phyloP scores from a whole-genome alignment of 1,284 basidiomycete species.

The Ustilago loliicola region DNA sequence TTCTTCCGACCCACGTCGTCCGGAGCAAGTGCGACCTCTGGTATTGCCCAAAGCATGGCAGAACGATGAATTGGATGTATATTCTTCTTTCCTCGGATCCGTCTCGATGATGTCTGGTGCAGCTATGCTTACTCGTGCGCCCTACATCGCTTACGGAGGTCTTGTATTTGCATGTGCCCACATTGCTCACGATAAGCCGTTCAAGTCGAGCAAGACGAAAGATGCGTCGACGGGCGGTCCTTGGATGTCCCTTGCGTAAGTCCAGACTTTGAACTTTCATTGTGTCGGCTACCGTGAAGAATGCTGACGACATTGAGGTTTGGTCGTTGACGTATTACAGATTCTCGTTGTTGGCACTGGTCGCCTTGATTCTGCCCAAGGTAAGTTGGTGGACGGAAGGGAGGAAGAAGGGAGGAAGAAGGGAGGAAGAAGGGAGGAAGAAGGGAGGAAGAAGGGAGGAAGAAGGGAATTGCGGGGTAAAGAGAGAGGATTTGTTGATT shows the following conservation, averaged over 20 bases:
- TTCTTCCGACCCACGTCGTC: constrained; percentile 35
- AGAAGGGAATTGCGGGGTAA: background rate
- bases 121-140: constrained; percentile 42
- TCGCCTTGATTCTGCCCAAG: constrained; percentile 46
- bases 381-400: constrained; percentile 20
- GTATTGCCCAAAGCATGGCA: constrained; percentile 38
- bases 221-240: constrained; percentile 42
- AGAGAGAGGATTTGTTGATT: background rate
- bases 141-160: constrained; percentile 49
- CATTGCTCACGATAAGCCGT: constrained; percentile 52
- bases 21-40: constrained; percentile 30
- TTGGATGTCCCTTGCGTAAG: constrained; percentile 40
- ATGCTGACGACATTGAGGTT: background rate
- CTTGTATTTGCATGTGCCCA: constrained; percentile 53
- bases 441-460: background rate
- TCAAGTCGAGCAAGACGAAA: constrained; percentile 43
- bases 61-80: constrained; percentile 42
- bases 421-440: background rate
- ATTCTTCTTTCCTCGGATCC: constrained; percentile 37
- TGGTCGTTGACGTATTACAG: constrained; percentile 9
- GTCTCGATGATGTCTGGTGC: constrained; percentile 48
- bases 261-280: background rate
- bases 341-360: constrained; percentile 35
- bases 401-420: background rate
- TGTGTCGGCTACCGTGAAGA: background rate